phyloP scores from a whole-genome alignment of 2,329 filamentous ascomycete genomes.

The Canariomyces notabilis region DNA sequence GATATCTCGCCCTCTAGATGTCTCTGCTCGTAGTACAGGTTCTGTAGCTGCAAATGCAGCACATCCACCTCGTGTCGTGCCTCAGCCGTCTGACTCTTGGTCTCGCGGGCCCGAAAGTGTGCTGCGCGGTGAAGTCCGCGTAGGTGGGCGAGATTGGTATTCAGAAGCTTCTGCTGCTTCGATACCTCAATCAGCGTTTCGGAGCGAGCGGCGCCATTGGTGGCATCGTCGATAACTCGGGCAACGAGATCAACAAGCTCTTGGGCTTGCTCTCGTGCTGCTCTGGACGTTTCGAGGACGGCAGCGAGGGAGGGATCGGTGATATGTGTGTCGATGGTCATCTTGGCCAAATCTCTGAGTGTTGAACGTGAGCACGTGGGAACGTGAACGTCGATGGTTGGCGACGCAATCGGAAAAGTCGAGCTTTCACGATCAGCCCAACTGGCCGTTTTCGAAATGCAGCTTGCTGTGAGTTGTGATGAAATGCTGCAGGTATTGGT shows the following conservation, averaged over 20 bases:
- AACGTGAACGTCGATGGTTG: conserved; percentile 7
- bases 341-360: background rate
- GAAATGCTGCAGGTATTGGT: too few relatives aligned
- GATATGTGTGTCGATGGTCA: conserved; percentile 38
- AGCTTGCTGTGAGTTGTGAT: background rate
- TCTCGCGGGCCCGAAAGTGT: conserved; percentile 74
- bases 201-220: conserved; percentile 37
- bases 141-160: conserved; percentile 72
- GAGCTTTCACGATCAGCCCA: background rate
- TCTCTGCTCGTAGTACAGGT: conserved; percentile 92
- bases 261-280: conserved; percentile 68
- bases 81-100: conserved; percentile 80
- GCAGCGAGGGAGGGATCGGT: conserved; percentile 60
- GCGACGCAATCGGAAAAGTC: conserved; percentile 2
- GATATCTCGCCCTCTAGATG: conserved; percentile 86
- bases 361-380: background rate
- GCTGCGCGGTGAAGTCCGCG: conserved; percentile 80
- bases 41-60: conserved; percentile 87
- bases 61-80: conserved; percentile 86
- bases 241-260: conserved; percentile 53
- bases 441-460: background rate
- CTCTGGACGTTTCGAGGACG: conserved; percentile 66
- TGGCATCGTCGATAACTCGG: conserved; percentile 38
- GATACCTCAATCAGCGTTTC: conserved; percentile 57
- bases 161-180: conserved; percentile 73